These are phyloP conservation scores for Aspergillus ellipticus DNA, from an alignment of 495 filamentous ascomycete species.

Conservation along the genomic window DNA sequence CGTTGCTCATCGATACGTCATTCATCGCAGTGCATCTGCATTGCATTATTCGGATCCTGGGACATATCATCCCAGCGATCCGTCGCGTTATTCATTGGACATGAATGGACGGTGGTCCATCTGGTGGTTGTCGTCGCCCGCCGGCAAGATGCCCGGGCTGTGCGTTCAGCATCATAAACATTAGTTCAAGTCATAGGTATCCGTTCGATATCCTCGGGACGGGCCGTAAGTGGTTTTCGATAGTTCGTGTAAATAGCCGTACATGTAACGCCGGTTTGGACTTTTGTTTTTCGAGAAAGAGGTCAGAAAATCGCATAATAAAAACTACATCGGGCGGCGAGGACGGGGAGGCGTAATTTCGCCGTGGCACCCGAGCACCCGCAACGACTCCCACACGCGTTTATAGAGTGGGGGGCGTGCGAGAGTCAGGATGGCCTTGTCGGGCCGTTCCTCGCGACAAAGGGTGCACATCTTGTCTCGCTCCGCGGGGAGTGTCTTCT, in stretches of 20 bases:
- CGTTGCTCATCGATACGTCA: not conserved
- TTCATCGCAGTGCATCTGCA: not conserved
- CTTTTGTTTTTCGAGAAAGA: slow-evolving; percentile 4
- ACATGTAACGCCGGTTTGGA: slow-evolving; percentile 11
- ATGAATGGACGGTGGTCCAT: not conserved
- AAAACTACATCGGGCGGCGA: slow-evolving; percentile 16
- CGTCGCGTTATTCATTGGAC: not conserved
- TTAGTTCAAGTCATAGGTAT: slow-evolving; percentile 8
- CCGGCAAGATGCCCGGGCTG: not conserved
- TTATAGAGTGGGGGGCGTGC: slow-evolving; percentile 24
- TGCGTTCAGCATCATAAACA: slow-evolving; percentile 16
- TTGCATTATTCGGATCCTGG: not conserved
- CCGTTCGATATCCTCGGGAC: slow-evolving; percentile 6
- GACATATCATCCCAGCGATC: slow-evolving; percentile 4
- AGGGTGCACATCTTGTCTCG: slow-evolving; percentile 30
- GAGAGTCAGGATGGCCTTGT: slow-evolving; percentile 19
- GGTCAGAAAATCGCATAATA: not conserved
- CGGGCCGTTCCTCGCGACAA: slow-evolving; percentile 37
- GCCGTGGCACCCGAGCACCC: slow-evolving; percentile 24
- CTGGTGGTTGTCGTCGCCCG: not conserved
- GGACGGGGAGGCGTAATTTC: slow-evolving; percentile 14
- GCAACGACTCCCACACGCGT: slow-evolving; percentile 29
- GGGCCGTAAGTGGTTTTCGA: slow-evolving; percentile 1
- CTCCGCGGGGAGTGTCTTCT: slow-evolving; percentile 9
- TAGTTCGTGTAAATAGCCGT: slow-evolving; percentile 4